Evolutionary conservation across 345 rosid genomes (phyloP), one percentile per base, ranked within the genome.

Genomic region (Syzygium jambos): DNA sequence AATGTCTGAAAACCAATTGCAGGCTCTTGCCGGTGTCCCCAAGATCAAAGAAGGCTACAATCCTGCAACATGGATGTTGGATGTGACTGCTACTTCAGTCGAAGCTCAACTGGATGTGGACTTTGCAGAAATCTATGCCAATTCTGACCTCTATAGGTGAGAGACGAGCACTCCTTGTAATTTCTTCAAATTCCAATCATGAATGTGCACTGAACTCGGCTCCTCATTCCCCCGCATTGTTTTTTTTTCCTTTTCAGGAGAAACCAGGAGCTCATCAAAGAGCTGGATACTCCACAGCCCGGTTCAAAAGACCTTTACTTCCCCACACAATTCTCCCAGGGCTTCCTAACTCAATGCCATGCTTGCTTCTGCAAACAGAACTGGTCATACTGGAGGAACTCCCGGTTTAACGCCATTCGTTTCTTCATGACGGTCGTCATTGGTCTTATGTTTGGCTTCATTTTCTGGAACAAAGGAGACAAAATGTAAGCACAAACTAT

Each of bases 41-140:
- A 90, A 89, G 88, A 91, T 91, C 85, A 87, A 55, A 23, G 93
- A 92, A 29, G 93, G 93, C 41, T 88, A 92, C 77, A 93, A 93
- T 84, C 95, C 93, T 41, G 93, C 93, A 30, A 93, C 93, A 23
- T 92, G 93, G 95, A 93, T 93, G 95, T 85, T 93, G 89, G 95
- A 93, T 59, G 90, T 93, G 63, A 89, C 88, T 49, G 86, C 90
- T 82, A 78, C 87, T 27, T 89, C 91, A 41, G 93, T 88, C 27
- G 95, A 92, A 53, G 43, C 87, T 59, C 78, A 87, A 80, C 57
- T 91, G 77, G 92, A 87, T 1, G 78, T 93, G 27, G 93, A 93
- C 52, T 93, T 93, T 89, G 92, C 95, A 10, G 86, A 89, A 15
- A 84, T 89, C 46, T 92, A 91, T 78, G 89, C 84, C 85, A 91